Evolutionary conservation across 2,329 filamentous ascomycete species (phyloP).

Genomic region (Beauveria sp.): DNA sequence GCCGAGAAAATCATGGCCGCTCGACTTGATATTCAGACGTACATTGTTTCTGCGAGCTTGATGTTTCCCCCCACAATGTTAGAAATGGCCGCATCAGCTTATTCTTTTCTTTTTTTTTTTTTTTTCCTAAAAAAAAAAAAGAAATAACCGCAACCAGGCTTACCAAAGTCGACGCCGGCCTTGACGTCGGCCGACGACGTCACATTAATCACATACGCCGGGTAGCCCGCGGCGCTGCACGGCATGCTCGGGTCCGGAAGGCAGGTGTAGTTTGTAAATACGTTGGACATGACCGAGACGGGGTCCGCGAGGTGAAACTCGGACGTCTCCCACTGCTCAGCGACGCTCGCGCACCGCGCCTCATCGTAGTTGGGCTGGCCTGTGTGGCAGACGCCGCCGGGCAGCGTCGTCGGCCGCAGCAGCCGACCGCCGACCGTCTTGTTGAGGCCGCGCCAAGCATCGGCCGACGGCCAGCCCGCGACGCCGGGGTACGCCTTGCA

Average conservation of each 20-base stretch:
- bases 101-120: neutral
- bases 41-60: slow-evolving; percentile 34
- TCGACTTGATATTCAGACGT: slow-evolving; percentile 33
- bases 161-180: slow-evolving; percentile 35
- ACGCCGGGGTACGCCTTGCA: slow-evolving; percentile 6
- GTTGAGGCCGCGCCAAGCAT: slow-evolving; percentile 4
- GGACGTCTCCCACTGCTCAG: slow-evolving; percentile 21
- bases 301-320: slow-evolving; percentile 23
- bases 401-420: slow-evolving; percentile 10
- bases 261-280: slow-evolving; percentile 44
- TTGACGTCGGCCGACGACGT: slow-evolving; percentile 26
- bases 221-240: slow-evolving; percentile 27
- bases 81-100: too few relatives aligned
- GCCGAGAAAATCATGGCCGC: slow-evolving; percentile 37
- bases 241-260: slow-evolving; percentile 31
- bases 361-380: slow-evolving; percentile 20
- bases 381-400: slow-evolving; percentile 24
- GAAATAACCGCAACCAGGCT: neutral
- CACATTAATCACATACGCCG: slow-evolving; percentile 29
- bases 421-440: slow-evolving; percentile 1
- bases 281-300: slow-evolving; percentile 28
- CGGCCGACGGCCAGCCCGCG: neutral
- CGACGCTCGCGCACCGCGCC: slow-evolving; percentile 19
- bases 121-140: neutral
- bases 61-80: too few relatives aligned